Base-by-base conservation (phyloP, 169 alveolate species). In the Cryptosporidium sp. region DNA sequence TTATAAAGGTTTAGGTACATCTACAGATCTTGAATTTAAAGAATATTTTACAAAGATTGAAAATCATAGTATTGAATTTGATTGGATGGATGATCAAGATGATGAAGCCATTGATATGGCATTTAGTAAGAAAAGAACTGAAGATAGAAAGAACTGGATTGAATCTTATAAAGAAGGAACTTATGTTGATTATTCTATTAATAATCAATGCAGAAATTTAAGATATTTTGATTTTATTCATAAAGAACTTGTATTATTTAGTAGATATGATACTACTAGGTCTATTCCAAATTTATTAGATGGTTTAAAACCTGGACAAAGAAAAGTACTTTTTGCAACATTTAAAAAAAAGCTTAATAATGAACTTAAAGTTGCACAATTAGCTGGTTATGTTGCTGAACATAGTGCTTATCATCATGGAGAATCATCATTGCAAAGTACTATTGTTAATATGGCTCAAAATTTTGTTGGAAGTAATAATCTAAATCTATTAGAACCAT, bases 331-430 rank as follows among this genome's bases (percentile, higher is more conserved):
- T 85, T 99, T 96, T 93, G 98, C 99, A 3, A 96, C 99, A 65
- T 97, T 99, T 92, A 98, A 98, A 93, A 95, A 99, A 72, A 97
- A 97, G 93, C 95, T 98, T 75, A 96, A 94, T 84, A 94, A 94
- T 69, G 99, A 97, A 92, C 87, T 98, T 69, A 99, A 98, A 84
- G 99, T 98, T 48, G 99, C 98, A 16, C 99, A 97, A 85, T 93
- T 97, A 29, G 94, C 95, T 10, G 98, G 97, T 16, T 98, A 98
- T 91, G 98, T 98, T 10, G 98, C 99, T 2, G 99, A 98, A 87
- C 98, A 97, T 68, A 97, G 99, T 10, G 99, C 99, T 29, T 99
- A 99, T 94, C 99, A 99, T 92, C 99, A 99, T 93, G 99, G 99
- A 12, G 99, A 99, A 91, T 87, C 95, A 45, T 96, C 99, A 37